Percentiles rank a stretch among this genome's conserved stretches.
Conservation (phyloP, 2,329 filamentous ascomycete genomes). For the Elsinoe necatrix region DNA sequence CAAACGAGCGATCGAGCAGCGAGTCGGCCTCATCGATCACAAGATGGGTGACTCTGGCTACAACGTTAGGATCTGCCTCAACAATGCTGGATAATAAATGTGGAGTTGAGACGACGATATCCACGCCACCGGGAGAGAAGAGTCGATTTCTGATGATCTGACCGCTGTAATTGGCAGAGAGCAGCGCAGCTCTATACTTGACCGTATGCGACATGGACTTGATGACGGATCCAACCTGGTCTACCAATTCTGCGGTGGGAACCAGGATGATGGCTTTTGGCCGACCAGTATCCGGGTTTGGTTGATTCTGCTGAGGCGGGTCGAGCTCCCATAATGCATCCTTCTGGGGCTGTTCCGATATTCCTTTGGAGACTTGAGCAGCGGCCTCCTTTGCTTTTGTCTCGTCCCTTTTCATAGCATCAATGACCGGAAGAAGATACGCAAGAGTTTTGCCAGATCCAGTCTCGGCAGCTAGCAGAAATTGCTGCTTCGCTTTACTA, state of each 20-base stretch:
- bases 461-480: constrained; percentile 87
- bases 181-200: constrained; percentile 77
- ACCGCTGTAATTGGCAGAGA: constrained; percentile 69
- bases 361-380: constrained; percentile 32
- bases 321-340: constrained; percentile 56
- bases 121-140: constrained; percentile 72
- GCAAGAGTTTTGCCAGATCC: constrained; percentile 95
- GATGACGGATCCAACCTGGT: constrained; percentile 71
- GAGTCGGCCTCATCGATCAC: constrained; percentile 95
- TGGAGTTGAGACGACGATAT: constrained; percentile 79
- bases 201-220: constrained; percentile 75
- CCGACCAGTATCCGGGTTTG: constrained; percentile 65
- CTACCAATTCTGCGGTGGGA: constrained; percentile 83
- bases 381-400: constrained; percentile 47
- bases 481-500: constrained; percentile 46
- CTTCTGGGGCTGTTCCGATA: constrained; percentile 32
- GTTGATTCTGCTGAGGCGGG: constrained; percentile 52
- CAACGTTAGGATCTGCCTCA: constrained; percentile 79
- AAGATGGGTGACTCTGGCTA: constrained; percentile 82
- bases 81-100: constrained; percentile 84
- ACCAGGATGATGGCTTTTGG: constrained; percentile 81
- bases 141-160: constrained; percentile 76
- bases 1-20: constrained; percentile 86
- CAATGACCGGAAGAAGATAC: constrained; percentile 75
- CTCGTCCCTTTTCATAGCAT: constrained; percentile 70